Percentiles rank a stretch among this genome's conserved stretches.
These are phyloP conservation scores for Metschnikowia rubicola DNA, from an alignment of 805 yeast species.

Conservation along the genomic window DNA sequence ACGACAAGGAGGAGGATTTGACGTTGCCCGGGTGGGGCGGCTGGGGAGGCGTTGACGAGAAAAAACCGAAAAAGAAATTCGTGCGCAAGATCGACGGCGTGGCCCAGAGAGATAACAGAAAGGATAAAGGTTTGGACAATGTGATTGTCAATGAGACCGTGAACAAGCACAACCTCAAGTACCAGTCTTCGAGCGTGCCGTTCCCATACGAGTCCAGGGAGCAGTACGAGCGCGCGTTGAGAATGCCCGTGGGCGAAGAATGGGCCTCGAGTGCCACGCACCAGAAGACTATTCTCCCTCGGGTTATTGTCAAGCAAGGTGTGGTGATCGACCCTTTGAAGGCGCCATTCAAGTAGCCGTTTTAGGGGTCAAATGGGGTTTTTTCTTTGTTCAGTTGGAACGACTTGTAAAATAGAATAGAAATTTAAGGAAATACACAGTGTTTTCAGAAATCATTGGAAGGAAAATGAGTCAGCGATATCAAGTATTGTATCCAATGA, in stretches of 20 bases:
- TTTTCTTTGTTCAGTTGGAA: no score
- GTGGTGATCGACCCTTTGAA: slow-evolving; percentile 86
- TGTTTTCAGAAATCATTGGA: no score
- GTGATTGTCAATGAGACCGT: slow-evolving; percentile 88
- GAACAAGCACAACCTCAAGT: slow-evolving; percentile 80
- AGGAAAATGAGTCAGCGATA: no score
- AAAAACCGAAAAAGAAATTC: slow-evolving; percentile 53
- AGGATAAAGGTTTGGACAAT: slow-evolving; percentile 69
- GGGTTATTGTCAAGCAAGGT: slow-evolving; percentile 83
- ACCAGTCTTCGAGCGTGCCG: slow-evolving; percentile 87
- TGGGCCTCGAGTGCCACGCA: slow-evolving; percentile 89
- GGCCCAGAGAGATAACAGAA: slow-evolving; percentile 64
- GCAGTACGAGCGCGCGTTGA: slow-evolving; percentile 89
- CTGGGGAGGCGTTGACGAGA: slow-evolving; percentile 72
- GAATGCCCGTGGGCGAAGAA: slow-evolving; percentile 96
- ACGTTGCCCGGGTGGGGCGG: slow-evolving; percentile 98
- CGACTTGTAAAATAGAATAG: no score
- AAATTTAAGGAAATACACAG: no score
- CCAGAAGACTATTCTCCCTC: slow-evolving; percentile 85
- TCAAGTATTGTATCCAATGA: no score
- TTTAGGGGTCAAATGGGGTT: no score
- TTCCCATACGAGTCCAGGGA: slow-evolving; percentile 91
- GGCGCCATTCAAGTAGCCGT: slow-evolving; percentile 64
- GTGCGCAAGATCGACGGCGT: slow-evolving; percentile 76
- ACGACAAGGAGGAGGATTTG: slow-evolving; percentile 78